Base-by-base conservation (phyloP, 306 rosid genomes). In the Luffa aegyptiaca region DNA sequence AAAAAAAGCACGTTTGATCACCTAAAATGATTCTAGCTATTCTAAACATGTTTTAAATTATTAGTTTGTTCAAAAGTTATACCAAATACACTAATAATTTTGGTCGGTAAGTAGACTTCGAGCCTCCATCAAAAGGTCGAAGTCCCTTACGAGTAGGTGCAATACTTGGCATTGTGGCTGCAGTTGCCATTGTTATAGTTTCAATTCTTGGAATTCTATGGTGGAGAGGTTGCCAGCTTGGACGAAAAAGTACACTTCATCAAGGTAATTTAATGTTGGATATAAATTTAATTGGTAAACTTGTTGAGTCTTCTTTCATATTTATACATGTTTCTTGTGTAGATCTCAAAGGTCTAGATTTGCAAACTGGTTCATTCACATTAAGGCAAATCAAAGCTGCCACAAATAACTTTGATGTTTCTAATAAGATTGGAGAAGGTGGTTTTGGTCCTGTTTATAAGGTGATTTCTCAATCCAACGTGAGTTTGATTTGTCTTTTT, bases 401-500 rank as follows among this genome's bases (percentile, higher is more conserved):
- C 4, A 86, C 89, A 11, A 81, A 81, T 70, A 73, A 86, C 71
- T 83, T 86, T 83, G 79, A 81, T 70, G 17, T 1, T 16, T 46
- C 79, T 18, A 86, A 86, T 58, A 83, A 86, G 71, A 83, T 86
- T 51, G 88, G 86, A 5, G 88, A 86, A 78, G 88, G 88, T 21
- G 88, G 88, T 77, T 86, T 86, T 77, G 88, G 88, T 45, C 10
- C 88, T 31, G 88, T 86, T 75, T 83, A 83, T 70, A 83, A 83
- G 88, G 86, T 86, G 76, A 64, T 59, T 20, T 59, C 65, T 8
- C 65, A 20, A 59, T 59, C 26, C 36, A 26, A 59, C 5, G 8
- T 11, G 12, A 33, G 26, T 59, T 6, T 20, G 14, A 59, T 8
- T 26, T 5, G 21, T 21, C 26, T 59, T 14, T n/a, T 26, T 59